Evolutionary conservation across 805 yeast genomes (phyloP), one percentile per base, ranked within the genome.

Genomic region (Candida fluviatilis): DNA sequence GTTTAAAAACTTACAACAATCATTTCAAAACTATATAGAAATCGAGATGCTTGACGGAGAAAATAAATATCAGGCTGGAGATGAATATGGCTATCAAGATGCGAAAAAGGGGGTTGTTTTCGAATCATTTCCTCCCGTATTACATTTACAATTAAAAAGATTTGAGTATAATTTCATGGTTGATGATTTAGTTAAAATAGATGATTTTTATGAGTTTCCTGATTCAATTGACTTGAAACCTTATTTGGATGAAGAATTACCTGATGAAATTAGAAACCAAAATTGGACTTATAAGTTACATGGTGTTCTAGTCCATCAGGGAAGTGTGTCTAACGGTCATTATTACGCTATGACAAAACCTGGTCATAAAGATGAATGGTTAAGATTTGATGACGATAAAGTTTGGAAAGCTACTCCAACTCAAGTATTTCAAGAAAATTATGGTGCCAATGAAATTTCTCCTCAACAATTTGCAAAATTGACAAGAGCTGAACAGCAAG

Each of bases 31-130:
- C 57, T 93, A 93, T 57, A 79, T 90, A 38, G 95, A 88, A 48
- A 81, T 82, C 21, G 99, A 93, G 63, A 69, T 86, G 59, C 71
- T 93, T 57, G 84, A 84, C 40, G 99, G 98, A 23, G 99, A 93
- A 54, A 93, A 93, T 58, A 93, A 89, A 63, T 93, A 93, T 55
- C 91, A 84, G 43, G 97, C 99, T 0, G 73, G 73, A 29, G 89
- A 85, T 24, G 90, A 81, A 26, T 76, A 62, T 58, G 98, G 98
- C 0, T 73, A 88, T 34, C 99, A 93, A 64, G 97, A 89, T 61
- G 98, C 99, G 8, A 83, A 84, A 52, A 93, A 93, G 60, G 99
- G 99, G 50, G 98, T 93, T 7, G 86, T 86, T 0, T 93, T 93
- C 57, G 83, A 84, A 55, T 75, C 78, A 8, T 84, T 93, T 55